phyloP scores from a whole-genome alignment of 345 rosid species.

The Brassica napus region DNA sequence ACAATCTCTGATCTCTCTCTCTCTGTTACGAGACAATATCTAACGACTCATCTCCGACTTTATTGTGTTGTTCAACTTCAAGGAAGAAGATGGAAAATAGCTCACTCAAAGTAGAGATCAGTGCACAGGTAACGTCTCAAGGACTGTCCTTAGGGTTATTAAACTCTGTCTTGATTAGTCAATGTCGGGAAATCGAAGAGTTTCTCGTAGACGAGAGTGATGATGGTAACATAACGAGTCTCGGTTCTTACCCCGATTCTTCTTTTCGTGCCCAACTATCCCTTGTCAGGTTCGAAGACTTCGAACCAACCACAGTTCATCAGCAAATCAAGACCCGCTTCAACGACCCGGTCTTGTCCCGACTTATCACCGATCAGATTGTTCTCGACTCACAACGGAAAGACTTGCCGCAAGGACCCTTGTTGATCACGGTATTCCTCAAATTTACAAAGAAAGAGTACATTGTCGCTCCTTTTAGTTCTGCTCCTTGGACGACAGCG shows the following conservation, averaged over 20 bases:
- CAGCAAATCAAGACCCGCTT: neutral
- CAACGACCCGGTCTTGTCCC: conserved; percentile 16
- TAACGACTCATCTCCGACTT: neutral
- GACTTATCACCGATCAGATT: neutral
- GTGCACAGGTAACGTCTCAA: neutral
- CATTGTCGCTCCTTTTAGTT: neutral
- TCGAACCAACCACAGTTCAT: neutral
- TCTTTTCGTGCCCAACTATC: neutral
- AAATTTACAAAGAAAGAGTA: neutral
- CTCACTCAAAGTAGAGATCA: neutral
- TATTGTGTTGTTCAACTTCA: neutral
- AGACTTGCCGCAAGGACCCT: neutral
- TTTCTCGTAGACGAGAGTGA: neutral
- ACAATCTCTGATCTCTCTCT: neutral
- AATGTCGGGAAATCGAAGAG: neutral
- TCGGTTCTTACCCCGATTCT: neutral
- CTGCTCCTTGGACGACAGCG: neutral
- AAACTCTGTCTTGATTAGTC: neutral
- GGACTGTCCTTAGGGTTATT: neutral
- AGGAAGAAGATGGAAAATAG: conserved; percentile 8
- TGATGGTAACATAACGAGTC: neutral
- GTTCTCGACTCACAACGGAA: neutral
- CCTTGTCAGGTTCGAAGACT: neutral
- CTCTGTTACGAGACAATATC: neutral
- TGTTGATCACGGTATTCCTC: neutral